Evolutionary conservation across 2,329 filamentous ascomycete species (phyloP).

Genomic region (Pseudomassariella vexata): DNA sequence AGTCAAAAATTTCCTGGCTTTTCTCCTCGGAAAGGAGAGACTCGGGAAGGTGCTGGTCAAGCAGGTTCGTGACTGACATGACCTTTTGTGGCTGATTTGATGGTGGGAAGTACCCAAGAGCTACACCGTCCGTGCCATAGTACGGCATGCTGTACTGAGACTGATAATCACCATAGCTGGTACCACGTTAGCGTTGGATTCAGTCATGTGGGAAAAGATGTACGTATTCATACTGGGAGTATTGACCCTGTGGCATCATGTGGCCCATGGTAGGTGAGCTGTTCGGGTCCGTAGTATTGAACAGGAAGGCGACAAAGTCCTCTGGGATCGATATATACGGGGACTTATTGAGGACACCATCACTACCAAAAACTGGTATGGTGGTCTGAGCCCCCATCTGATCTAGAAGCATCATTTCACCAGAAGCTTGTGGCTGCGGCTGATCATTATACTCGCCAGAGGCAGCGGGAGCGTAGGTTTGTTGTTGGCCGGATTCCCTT

Average conservation of each 20-base stretch:
- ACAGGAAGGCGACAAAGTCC: constrained; percentile 80
- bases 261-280: constrained; percentile 46
- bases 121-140: constrained; percentile 38
- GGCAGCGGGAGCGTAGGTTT: constrained; percentile 30
- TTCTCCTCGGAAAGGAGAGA: constrained; percentile 82
- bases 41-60: constrained; percentile 75
- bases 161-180: constrained; percentile 50
- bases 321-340: constrained; percentile 79
- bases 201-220: background rate
- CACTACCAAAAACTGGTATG: constrained; percentile 82
- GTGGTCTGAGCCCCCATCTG: constrained; percentile 60
- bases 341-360: constrained; percentile 73
- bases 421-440: constrained; percentile 33
- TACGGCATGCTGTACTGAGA: constrained; percentile 45
- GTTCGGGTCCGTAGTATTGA: constrained; percentile 60
- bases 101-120: constrained; percentile 52
- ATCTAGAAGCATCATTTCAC: constrained; percentile 55
- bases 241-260: constrained; percentile 37
- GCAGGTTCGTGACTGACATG: constrained; percentile 82
- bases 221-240: constrained; percentile 39
- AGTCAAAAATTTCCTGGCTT: constrained; percentile 73
- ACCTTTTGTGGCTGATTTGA: constrained; percentile 61
- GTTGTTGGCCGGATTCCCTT: constrained; percentile 29
- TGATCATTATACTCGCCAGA: constrained; percentile 42
- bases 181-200: background rate